These are phyloP conservation scores for Plasmodium inui DNA, from an alignment of 169 alveolate genomes.

Conservation along the genomic window DNA sequence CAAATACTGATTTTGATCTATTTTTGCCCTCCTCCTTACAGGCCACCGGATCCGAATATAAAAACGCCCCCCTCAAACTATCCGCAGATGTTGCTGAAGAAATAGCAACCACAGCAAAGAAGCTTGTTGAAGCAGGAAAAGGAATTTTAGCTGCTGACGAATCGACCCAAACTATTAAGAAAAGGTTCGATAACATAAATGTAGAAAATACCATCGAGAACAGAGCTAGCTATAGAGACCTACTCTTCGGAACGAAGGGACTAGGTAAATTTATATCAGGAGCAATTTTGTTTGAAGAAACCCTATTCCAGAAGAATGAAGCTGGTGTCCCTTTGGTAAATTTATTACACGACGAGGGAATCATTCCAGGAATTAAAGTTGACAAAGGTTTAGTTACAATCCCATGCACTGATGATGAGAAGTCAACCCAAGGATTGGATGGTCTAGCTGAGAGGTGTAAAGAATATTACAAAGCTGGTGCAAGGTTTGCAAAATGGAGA, in stretches of 20 bases:
- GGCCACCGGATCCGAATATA: constrained; percentile 38
- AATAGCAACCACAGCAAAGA: constrained; percentile 68
- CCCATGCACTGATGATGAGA: constrained; percentile 93
- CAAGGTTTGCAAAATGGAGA: constrained; percentile 99
- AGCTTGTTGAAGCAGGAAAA: constrained; percentile 90
- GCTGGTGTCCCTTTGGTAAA: constrained; percentile 92
- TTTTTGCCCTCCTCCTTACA: not conserved
- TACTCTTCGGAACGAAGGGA: constrained; percentile 94
- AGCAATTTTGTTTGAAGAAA: constrained; percentile 98
- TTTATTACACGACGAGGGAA: constrained; percentile 91
- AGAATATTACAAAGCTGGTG: constrained; percentile 97
- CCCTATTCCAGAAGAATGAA: constrained; percentile 95
- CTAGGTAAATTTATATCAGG: constrained; percentile 97
- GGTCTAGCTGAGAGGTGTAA: constrained; percentile 96
- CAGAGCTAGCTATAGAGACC: constrained; percentile 96
- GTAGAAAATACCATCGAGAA: constrained; percentile 96
- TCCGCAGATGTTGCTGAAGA: constrained; percentile 74
- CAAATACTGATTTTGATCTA: not conserved
- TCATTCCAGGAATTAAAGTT: constrained; percentile 98
- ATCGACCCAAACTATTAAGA: constrained; percentile 98
- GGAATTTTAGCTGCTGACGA: constrained; percentile 99
- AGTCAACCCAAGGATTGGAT: constrained; percentile 96
- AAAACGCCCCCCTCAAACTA: constrained; percentile 51
- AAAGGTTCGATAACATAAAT: constrained; percentile 93
- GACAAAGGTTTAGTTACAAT: constrained; percentile 95